Evolutionary conservation across 2,329 filamentous ascomycete species (phyloP).

Genomic region (Botrytis deweyae): DNA sequence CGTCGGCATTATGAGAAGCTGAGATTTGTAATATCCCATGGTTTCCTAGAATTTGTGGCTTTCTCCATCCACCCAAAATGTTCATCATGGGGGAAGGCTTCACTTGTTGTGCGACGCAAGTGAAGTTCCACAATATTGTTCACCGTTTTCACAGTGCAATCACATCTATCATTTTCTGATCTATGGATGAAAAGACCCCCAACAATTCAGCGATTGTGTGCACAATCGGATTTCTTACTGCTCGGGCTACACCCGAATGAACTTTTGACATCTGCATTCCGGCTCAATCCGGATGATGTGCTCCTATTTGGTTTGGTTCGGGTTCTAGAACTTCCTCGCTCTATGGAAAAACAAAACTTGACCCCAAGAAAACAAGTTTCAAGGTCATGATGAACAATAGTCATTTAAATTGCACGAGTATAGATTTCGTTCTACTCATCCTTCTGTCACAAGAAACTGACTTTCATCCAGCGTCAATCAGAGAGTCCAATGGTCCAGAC

Average conservation of each 20-base stretch:
- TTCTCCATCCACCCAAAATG: neutral
- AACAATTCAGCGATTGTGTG: neutral
- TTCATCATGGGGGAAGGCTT: neutral
- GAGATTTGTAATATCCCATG: neutral
- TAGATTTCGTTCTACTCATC: neutral
- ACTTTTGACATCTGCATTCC: neutral
- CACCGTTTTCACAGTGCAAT: neutral
- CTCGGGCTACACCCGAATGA: neutral
- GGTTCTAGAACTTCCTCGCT: neutral
- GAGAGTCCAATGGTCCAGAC: neutral
- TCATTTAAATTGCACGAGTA: neutral
- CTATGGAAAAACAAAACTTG: neutral
- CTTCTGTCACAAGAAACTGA: neutral
- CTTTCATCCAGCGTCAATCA: neutral
- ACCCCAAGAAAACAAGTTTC: neutral
- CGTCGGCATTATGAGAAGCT: neutral
- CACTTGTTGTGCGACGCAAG: neutral
- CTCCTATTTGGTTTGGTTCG: neutral
- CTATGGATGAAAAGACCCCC: neutral
- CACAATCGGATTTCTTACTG: neutral
- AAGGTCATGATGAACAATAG: neutral
- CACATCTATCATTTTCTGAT: conserved; percentile 3
- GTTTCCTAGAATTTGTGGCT: neutral
- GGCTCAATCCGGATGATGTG: neutral
- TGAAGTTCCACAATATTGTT: neutral